Conservation (phyloP, 257 asterid species). For the Solanum peruvianum region DNA sequence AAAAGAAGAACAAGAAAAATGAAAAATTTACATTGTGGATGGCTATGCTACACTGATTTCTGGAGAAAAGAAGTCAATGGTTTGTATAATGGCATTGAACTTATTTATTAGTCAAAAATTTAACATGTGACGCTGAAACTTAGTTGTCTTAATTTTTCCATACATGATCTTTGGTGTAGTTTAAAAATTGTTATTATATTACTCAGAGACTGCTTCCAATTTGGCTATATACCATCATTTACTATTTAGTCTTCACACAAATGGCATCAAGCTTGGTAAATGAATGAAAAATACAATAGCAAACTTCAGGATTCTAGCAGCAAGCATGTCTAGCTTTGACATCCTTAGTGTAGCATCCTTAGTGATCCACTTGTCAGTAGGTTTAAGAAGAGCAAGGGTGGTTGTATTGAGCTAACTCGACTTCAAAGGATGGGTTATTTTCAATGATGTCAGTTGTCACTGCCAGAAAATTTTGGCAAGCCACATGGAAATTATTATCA, state of each 20-base stretch:
- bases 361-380: slow-evolving; percentile 35
- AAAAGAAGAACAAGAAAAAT: neutral
- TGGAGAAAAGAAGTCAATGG: neutral
- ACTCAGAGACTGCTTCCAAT: slow-evolving; percentile 21
- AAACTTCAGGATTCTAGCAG: slow-evolving; percentile 66
- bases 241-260: slow-evolving; percentile 79
- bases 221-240: slow-evolving; percentile 88
- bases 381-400: slow-evolving; percentile 15
- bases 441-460: neutral
- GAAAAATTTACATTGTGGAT: neutral
- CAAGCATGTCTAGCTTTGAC: slow-evolving; percentile 93
- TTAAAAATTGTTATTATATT: neutral
- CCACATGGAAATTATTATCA: neutral
- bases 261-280: slow-evolving; percentile 68
- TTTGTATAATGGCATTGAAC: neutral
- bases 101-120: neutral
- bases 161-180: neutral
- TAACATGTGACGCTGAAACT: neutral
- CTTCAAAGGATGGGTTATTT: neutral
- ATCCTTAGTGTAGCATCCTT: slow-evolving; percentile 68
- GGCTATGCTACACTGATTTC: neutral
- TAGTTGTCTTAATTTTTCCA: neutral
- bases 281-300: slow-evolving; percentile 15
- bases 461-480: neutral
- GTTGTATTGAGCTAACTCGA: neutral